Conservation (phyloP, 331 rosid genomes). For the Arachis monticola region DNA sequence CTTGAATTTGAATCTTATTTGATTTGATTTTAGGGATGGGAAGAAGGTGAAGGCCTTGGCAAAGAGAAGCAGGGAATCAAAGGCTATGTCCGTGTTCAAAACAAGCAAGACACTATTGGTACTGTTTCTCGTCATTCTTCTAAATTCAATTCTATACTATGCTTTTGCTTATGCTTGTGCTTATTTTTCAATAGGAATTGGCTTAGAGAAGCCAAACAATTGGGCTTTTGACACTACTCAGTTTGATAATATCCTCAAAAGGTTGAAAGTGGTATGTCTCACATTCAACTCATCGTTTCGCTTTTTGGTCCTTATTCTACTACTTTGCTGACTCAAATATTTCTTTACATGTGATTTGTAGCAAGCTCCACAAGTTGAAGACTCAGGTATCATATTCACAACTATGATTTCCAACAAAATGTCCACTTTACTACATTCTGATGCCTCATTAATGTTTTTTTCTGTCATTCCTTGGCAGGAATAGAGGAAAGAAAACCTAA, state of each 20-base stretch:
- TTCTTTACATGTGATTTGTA: slow-evolving; percentile 34
- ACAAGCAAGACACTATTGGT: slow-evolving; percentile 95
- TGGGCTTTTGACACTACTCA: slow-evolving; percentile 97
- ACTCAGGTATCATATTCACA: slow-evolving; percentile 1
- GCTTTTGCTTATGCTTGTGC: background rate
- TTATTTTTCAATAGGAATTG: slow-evolving; percentile 57
- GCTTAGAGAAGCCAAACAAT: slow-evolving; percentile 78
- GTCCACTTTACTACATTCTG: no score
- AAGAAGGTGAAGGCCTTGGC: slow-evolving; percentile 99
- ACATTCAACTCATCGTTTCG: background rate
- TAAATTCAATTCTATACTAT: background rate
- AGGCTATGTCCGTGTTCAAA: slow-evolving; percentile 73
- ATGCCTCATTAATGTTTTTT: no score
- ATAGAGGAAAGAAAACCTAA: slow-evolving; percentile 35
- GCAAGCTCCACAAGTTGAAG: slow-evolving; percentile 67
- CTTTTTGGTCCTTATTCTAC: background rate
- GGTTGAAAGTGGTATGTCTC: slow-evolving; percentile 87
- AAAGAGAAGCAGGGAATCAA: slow-evolving; percentile 95
- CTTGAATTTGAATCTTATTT: background rate
- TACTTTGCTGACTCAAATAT: slow-evolving; percentile 6
- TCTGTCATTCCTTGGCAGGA: background rate
- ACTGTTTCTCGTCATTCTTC: background rate
- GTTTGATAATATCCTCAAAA: slow-evolving; percentile 85
- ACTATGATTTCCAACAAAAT: no score
- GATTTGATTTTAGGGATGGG: slow-evolving; percentile 73